phyloP scores from a whole-genome alignment of 768 basidiomycete genomes.

The Hortiboletus flavorubellus region DNA sequence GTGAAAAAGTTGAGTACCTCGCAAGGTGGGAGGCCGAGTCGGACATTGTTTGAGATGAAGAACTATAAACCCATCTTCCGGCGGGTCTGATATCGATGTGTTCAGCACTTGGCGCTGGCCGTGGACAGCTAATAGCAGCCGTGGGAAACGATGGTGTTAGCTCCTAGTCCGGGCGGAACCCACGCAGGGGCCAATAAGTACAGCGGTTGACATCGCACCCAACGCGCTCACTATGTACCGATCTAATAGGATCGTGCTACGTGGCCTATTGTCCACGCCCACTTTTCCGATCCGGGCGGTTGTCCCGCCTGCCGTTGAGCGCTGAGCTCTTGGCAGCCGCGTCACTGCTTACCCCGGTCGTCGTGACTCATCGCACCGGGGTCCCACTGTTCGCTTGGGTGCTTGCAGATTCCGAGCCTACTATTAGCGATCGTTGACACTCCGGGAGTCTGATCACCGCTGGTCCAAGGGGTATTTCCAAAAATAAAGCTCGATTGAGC shows the following conservation, averaged over 20 bases:
- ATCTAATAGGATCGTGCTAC: no score
- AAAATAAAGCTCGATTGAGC: background rate
- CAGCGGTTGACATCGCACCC: background rate
- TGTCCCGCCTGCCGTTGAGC: no score
- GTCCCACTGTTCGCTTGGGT: background rate
- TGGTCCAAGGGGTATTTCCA: background rate
- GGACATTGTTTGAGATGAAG: constrained; percentile 31
- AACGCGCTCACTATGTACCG: background rate
- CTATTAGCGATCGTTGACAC: background rate
- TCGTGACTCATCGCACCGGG: background rate
- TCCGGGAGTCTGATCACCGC: background rate
- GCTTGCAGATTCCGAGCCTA: background rate
- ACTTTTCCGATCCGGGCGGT: background rate
- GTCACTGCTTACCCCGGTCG: background rate
- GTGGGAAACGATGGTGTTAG: constrained; percentile 22
- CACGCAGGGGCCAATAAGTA: background rate
- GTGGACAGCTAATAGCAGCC: constrained; percentile 10
- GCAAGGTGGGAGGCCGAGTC: constrained; percentile 39
- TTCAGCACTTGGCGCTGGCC: constrained; percentile 2
- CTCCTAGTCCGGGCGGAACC: background rate
- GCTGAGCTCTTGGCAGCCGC: no score
- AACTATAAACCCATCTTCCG: constrained; percentile 26
- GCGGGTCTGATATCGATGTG: constrained; percentile 15
- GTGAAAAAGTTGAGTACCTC: constrained; percentile 23
- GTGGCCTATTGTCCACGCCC: background rate